These are phyloP conservation scores for Russula abietina DNA, from an alignment of 768 basidiomycete species.

Conservation along the genomic window DNA sequence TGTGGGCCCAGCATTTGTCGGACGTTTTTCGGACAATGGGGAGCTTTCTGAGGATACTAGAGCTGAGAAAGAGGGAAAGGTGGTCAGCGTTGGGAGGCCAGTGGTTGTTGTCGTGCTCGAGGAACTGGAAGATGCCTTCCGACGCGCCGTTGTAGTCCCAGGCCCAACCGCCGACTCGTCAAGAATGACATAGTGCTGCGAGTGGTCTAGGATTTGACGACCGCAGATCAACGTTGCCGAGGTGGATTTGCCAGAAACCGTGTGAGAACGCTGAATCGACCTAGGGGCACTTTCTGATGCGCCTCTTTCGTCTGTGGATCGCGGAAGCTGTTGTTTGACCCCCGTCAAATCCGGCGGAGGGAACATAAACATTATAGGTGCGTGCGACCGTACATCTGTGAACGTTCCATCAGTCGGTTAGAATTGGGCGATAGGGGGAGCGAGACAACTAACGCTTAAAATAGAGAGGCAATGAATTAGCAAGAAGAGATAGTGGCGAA, in stretches of 20 bases:
- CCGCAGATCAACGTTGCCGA: constrained; percentile 4
- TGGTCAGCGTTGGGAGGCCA: not conserved
- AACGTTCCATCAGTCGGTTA: not conserved
- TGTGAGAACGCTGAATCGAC: not conserved
- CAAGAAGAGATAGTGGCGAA: constrained; percentile 54
- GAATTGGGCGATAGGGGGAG: not conserved
- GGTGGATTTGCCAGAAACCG: not conserved
- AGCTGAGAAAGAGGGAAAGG: constrained; percentile 1
- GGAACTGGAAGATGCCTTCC: constrained; percentile 11
- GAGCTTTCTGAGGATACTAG: not conserved
- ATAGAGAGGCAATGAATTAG: constrained; percentile 50
- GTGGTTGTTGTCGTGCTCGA: not conserved
- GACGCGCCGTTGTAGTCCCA: constrained; percentile 33
- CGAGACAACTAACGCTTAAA: constrained; percentile 47
- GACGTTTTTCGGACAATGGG: not conserved
- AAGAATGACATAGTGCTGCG: constrained; percentile 43
- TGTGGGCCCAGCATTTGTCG: not conserved
- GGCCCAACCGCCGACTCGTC: constrained; percentile 37
- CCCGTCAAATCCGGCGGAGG: constrained; percentile 36
- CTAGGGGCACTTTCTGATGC: not conserved
- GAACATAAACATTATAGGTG: constrained; percentile 54
- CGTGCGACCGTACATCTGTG: constrained; percentile 60
- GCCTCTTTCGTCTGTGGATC: not conserved
- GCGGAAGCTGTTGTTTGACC: not conserved
- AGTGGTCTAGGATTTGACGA: constrained; percentile 15